Base-by-base conservation (phyloP, 208 protist species). In the Leishmania tarentolae region DNA sequence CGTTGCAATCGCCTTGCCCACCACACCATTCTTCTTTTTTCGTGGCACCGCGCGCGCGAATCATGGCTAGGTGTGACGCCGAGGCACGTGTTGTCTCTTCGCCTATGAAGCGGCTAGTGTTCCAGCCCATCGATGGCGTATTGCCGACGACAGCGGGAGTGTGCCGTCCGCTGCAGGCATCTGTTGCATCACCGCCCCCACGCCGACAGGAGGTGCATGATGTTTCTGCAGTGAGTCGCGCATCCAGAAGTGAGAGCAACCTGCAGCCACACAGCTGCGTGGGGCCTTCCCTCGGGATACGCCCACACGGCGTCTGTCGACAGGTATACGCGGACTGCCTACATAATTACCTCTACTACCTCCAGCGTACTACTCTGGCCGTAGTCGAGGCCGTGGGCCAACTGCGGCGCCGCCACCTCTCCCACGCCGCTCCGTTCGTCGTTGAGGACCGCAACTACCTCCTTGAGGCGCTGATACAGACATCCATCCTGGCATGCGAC, bases 401-500 rank as follows among this genome's bases (percentile, higher is more conserved):
- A 35, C 75, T 71, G 17, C 90, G 90, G 71, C 65, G 80, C 42
- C 28, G 75, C 28, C 63, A 76, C 53, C 82, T 90, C 19, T 69
- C 47, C 40, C 78, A 77, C 52, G 53, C 66, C 24, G 76, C 82
- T 21, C 90, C 90, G 13, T 88, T 91, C 80, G 66, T 88, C 1
- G 66, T 89, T n/a, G 82, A 88, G 21, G 76, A 80, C 44, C 66
- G 78, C 21, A 91, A 93, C 76, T 93, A 88, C 59, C 68, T 89
- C 19, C 81, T 93, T 21, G 79, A 86, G 57, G 80, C 91, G 65
- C 66, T 85, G 40, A 70, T 80, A 76, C 83, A 91, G 61, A 86
- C 86, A 66, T 72, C 80, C 11, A 42, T 70, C 4, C 78, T 93
- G 42, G 65, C 85, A 17, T 4, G 74, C 19, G 86, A 89, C 28